Conservation (phyloP, 2,329 filamentous ascomycete species). For the Myrmaecium sp. region DNA sequence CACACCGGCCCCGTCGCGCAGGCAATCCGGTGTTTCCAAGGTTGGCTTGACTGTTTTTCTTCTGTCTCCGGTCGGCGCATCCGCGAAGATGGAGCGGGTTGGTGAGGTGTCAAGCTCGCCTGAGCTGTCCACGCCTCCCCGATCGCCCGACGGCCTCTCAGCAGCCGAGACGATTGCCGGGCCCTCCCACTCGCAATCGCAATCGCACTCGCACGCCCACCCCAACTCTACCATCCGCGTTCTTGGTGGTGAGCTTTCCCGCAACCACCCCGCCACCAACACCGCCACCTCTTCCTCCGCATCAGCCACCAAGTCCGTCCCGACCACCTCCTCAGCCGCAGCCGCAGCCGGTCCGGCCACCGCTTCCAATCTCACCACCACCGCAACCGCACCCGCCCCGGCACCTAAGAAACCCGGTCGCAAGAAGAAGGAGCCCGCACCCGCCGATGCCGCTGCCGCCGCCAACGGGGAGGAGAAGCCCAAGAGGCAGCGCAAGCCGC, state of each 20-base stretch:
- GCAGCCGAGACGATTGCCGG: constrained; percentile 3
- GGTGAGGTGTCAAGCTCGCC: constrained; percentile 17
- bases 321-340: background rate
- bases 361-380: constrained; percentile 5
- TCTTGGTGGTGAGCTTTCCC: constrained; percentile 14
- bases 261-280: constrained; percentile 10
- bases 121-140: constrained; percentile 18
- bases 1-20: no score
- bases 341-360: constrained; percentile 6
- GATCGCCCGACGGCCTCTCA: constrained; percentile 13
- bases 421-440: constrained; percentile 23
- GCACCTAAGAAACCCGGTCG: constrained; percentile 26
- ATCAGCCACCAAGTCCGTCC: background rate
- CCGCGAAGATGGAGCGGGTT: constrained; percentile 15
- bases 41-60: no score
- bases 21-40: no score
- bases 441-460: constrained; percentile 14
- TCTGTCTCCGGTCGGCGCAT: no score
- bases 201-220: constrained; percentile 13
- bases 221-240: constrained; percentile 15
- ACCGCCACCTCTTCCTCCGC: constrained; percentile 14
- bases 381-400: constrained; percentile 18
- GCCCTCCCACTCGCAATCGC: constrained; percentile 1
- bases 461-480: constrained; percentile 25
- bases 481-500: constrained; percentile 27